These are phyloP conservation scores for Thalassiosira exigua DNA, from an alignment of 352 stramenopile species.

Conservation along the genomic window DNA sequence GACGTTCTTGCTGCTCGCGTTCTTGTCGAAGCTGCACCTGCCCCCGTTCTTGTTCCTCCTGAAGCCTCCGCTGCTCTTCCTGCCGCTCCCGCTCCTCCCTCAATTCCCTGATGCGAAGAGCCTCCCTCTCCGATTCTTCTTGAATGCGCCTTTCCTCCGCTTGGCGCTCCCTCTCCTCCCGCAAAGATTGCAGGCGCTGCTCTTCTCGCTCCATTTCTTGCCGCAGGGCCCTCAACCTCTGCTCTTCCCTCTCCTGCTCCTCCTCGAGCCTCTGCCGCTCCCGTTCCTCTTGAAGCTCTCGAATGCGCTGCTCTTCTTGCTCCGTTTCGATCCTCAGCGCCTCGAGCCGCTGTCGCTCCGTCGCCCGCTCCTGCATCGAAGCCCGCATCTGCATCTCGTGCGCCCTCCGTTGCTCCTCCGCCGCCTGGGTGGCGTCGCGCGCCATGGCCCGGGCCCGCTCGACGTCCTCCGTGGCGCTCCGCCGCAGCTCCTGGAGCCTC, in stretches of 20 bases:
- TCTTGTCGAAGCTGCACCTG: slow-evolving; percentile 20
- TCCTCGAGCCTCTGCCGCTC: slow-evolving; percentile 29
- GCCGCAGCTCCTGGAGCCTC: no score
- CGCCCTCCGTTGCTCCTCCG: no score
- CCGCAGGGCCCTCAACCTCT: slow-evolving; percentile 1
- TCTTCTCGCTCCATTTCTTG: slow-evolving; percentile 22
- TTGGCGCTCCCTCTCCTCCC: slow-evolving; percentile 23
- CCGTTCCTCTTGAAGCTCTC: no score
- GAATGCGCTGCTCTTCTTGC: no score
- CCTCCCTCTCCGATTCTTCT: slow-evolving; percentile 16
- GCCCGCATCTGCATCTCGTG: no score
- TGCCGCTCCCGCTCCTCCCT: no score
- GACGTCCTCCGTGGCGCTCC: no score
- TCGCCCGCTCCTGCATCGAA: slow-evolving; percentile 26
- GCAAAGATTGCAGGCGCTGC: slow-evolving; percentile 24
- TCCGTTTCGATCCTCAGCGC: no score
- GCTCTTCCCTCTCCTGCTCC: slow-evolving; percentile 23
- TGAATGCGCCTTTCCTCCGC: slow-evolving; percentile 19
- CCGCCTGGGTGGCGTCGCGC: no score
- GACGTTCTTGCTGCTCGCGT: slow-evolving; percentile 19
- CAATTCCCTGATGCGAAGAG: not conserved
- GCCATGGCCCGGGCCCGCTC: no score
- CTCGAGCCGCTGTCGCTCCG: slow-evolving; percentile 26
- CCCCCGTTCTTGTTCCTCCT: slow-evolving; percentile 19
- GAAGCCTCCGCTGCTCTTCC: no score